Conservation (phyloP, 306 rosid species). For the Sesbania bispinosa region DNA sequence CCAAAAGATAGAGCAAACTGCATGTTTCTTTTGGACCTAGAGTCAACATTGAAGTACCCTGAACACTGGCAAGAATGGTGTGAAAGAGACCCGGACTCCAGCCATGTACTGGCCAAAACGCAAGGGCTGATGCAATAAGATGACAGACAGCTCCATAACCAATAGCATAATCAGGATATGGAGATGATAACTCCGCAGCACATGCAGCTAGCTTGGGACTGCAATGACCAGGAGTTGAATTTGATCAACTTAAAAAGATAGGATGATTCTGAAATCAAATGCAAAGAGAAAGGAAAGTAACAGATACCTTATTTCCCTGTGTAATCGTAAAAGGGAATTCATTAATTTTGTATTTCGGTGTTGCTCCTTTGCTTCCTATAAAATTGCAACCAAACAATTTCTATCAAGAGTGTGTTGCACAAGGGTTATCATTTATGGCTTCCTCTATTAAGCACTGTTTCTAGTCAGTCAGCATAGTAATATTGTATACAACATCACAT, state of each 20-base stretch:
- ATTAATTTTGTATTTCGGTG: constrained; percentile 87
- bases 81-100: constrained; percentile 96
- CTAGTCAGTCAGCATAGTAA: background rate
- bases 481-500: background rate
- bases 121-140: constrained; percentile 77
- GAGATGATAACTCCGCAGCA: constrained; percentile 72
- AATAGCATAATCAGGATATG: constrained; percentile 78
- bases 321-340: constrained; percentile 84
- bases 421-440: background rate
- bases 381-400: constrained; percentile 31
- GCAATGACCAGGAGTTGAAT: constrained; percentile 35
- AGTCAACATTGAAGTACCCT: constrained; percentile 67
- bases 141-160: constrained; percentile 98
- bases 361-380: constrained; percentile 89
- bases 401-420: constrained; percentile 21
- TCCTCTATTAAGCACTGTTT: background rate
- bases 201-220: constrained; percentile 97
- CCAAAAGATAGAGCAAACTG: constrained; percentile 93
- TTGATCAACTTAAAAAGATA: constrained; percentile 31
- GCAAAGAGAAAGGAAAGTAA: constrained; percentile 23
- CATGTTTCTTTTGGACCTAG: constrained; percentile 97
- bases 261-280: constrained; percentile 4
- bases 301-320: constrained; percentile 87
- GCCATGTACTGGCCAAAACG: constrained; percentile 93
- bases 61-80: constrained; percentile 74